Evolutionary conservation across 495 filamentous ascomycete genomes (phyloP), one percentile per base, ranked within the genome.

Genomic region (Hypomontagnella monticulosa): DNA sequence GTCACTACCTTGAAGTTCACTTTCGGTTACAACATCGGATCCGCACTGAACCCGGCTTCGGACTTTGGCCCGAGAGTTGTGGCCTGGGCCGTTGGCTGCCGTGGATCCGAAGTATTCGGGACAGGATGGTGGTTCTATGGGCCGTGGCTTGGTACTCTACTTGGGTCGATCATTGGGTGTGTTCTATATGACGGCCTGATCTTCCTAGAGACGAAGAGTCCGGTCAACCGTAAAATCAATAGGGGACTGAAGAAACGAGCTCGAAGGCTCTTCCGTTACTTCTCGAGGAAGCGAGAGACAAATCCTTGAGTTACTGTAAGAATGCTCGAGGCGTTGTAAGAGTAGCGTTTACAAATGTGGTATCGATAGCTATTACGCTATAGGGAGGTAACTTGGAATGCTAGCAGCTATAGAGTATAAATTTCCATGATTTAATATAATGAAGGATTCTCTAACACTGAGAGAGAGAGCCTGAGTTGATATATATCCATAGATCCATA

Each of bases 111-210:
- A 27, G 80, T 81, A 33, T 75, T 72, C 8, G 14, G 18, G n/a
- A 74, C 78, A 18, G 70, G 73, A 4, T 85, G 82, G 67, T 84
- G 81, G 82, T 75, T 84, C 48, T 84, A 81, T 64, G 80, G 83
- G 4, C 81, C 81, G 3, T 83, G 79, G 77, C 78, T 74, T 0
- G 81, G 78, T 4, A 75, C 81, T 2, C 30, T 84, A 8, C 63
- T 69, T 12, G 84, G 84, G 1, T 77, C 75, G 0, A 69, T 83
- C 30, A 65, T 78, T 14, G 83, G 83, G 4, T 80, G 69, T 3
- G 78, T 75, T 47, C 37, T 85, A 42, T 87, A 87, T 54, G 84
- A 85, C 57, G 76, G 82, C 38, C 76, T 84, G 42, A 78, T 85
- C 43, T 87, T 84, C 52, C 81, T 79, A 15, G 83, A 83, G 30